Evolutionary conservation across 192 early-diverging fungal genomes (phyloP).

Genomic region (Obelidium mucronatum): DNA sequence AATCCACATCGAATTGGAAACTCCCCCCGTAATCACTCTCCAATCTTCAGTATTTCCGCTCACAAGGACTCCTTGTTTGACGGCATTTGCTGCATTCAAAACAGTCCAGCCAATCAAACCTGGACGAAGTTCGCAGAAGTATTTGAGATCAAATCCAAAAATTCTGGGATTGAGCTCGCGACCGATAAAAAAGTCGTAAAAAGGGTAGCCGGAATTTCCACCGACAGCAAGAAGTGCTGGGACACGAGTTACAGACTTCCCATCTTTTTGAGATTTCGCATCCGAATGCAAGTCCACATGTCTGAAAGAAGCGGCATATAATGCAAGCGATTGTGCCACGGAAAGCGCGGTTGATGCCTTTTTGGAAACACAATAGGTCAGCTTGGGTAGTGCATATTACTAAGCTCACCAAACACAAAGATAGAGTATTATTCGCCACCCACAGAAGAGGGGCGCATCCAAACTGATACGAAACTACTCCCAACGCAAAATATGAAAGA

Average conservation of each 20-base stretch:
- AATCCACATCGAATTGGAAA: conserved; percentile 81
- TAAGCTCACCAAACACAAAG: conserved; percentile 67
- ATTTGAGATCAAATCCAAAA: conserved; percentile 87
- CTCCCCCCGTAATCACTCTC: background rate
- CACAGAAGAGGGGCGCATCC: conserved; percentile 77
- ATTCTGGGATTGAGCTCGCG: conserved; percentile 93
- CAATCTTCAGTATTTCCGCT: conserved; percentile 10
- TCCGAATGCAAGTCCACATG: conserved; percentile 27
- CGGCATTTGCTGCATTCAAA: conserved; percentile 78
- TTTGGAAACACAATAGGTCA: background rate
- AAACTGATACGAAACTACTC: conserved; percentile 48
- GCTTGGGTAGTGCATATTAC: background rate
- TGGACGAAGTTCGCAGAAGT: conserved; percentile 91
- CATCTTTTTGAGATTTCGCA: conserved; percentile 8
- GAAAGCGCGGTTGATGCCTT: conserved; percentile 65
- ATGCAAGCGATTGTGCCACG: conserved; percentile 64
- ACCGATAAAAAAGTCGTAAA: conserved; percentile 97
- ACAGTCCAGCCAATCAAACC: conserved; percentile 92
- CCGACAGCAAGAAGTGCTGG: conserved; percentile 76
- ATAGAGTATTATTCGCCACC: conserved; percentile 81
- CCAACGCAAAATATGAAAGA: conserved; percentile 51
- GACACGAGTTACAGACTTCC: background rate
- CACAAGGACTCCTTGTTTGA: conserved; percentile 65
- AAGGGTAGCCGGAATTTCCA: conserved; percentile 88
- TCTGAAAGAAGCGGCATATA: conserved; percentile 77